Evolutionary conservation across 371 early-diverging fungal species (phyloP).

Genomic region (Rhizomucor pusillus): DNA sequence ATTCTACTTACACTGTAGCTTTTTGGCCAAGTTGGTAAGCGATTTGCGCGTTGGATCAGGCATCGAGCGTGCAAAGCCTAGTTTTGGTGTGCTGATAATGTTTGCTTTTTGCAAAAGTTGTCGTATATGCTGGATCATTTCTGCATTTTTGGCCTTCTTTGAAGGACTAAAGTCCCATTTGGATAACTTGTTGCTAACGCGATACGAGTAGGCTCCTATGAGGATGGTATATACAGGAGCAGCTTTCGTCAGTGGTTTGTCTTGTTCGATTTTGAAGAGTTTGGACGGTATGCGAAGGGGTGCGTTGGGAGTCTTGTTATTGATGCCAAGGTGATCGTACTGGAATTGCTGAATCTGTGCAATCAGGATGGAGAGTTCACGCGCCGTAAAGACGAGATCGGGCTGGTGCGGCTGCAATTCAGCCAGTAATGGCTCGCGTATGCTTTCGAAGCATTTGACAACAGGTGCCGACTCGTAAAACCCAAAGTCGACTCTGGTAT

Average conservation of each 20-base stretch:
- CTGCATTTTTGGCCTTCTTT: slow-evolving; percentile 38
- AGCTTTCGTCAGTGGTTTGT: slow-evolving; percentile 15
- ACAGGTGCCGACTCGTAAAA: slow-evolving; percentile 41
- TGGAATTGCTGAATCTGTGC: slow-evolving; percentile 66
- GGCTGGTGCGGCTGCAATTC: slow-evolving; percentile 40
- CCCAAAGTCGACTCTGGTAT: slow-evolving; percentile 34
- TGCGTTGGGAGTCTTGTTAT: slow-evolving; percentile 20
- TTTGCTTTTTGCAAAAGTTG: slow-evolving; percentile 29
- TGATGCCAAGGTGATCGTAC: slow-evolving; percentile 55
- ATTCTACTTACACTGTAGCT: slow-evolving; percentile 46
- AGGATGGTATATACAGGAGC: slow-evolving; percentile 52
- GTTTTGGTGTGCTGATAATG: slow-evolving; percentile 36
- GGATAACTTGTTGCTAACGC: slow-evolving; percentile 42
- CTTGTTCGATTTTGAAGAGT: slow-evolving; percentile 49
- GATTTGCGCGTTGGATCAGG: slow-evolving; percentile 34
- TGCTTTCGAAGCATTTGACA: slow-evolving; percentile 45
- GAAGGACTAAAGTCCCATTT: slow-evolving; percentile 58
- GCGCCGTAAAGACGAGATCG: slow-evolving; percentile 38
- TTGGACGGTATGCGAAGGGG: slow-evolving; percentile 60
- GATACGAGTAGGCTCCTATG: slow-evolving; percentile 50
- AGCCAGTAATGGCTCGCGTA: slow-evolving; percentile 30
- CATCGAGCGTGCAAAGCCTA: slow-evolving; percentile 52
- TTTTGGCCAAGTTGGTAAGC: slow-evolving; percentile 34
- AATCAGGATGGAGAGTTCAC: slow-evolving; percentile 54
- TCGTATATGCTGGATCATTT: slow-evolving; percentile 49